Base-by-base conservation (phyloP, 805 yeast genomes). In the Candida verbasci region DNA sequence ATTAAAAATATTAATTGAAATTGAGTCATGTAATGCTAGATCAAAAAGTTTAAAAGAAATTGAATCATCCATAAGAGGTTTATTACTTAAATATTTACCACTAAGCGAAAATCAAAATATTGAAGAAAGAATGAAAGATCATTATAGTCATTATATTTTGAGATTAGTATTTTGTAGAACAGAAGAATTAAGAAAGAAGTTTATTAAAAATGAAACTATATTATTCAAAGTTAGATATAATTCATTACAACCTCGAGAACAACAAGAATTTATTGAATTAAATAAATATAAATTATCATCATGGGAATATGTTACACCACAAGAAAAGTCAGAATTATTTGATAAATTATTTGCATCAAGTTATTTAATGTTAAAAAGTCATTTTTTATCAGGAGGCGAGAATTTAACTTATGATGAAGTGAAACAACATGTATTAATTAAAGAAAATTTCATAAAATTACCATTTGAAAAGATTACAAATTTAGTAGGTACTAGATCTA, bases 91-190 rank as follows among this genome's bases (percentile, higher is more conserved):
- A 45, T 62, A 66, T 29, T 55, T 93, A 42, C 96, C 97, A 0
- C 60, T 45, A 17, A 49, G 48, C 37, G 47, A 25, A 10, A 61
- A 60, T 41, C 29, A 24, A 9, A 67, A 74, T 37, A 54, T 60
- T 12, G 54, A 62, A 3, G 94, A 86, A 53, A 76, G 95, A 47
- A 74, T 74, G 45, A 91, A 91, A 55, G 99, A 93, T 60, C 91
- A 87, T 52, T 87, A 86, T 56, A 84, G 95, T 5, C 99, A 93
- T 61, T 93, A 67, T 55, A 89, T 91, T 24, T 62, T 93, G 44
- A 70, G 97, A 38, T 68, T 93, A 26, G 96, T 95, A 31, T 93
- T 93, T 55, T 86, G 97, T 54, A 78, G 95, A 44, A 76, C 79
- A 3, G 86, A 85, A 34, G 97, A 91, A 41, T 70, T 89, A 34